Percentiles rank a stretch among this genome's conserved stretches.
Evolutionary conservation across 805 yeast genomes (phyloP).

Genomic region (Barnettozyma californica): DNA sequence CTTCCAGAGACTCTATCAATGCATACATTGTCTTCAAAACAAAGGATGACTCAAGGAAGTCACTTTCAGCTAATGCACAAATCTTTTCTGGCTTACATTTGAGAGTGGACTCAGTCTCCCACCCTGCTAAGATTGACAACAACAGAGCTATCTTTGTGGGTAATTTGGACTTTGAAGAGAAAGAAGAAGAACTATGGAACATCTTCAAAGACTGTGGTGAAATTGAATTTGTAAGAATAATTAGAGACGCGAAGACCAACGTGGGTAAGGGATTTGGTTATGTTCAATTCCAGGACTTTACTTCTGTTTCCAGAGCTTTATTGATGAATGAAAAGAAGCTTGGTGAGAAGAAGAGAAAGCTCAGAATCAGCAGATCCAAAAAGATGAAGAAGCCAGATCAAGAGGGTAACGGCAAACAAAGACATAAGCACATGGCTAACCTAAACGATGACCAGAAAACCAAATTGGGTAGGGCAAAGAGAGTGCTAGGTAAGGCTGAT

Average conservation of each 20-base stretch:
- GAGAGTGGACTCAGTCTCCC: constrained; percentile 89
- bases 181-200: constrained; percentile 84
- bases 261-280: constrained; percentile 97
- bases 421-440: constrained; percentile 22
- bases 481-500: constrained; percentile 75
- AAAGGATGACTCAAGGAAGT: constrained; percentile 39
- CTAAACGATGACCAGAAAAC: constrained; percentile 68
- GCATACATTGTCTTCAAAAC: constrained; percentile 79
- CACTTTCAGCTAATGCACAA: constrained; percentile 54
- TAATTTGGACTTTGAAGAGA: constrained; percentile 86
- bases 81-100: constrained; percentile 70
- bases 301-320: constrained; percentile 76
- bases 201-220: constrained; percentile 66
- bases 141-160: constrained; percentile 88
- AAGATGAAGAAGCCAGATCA: constrained; percentile 18
- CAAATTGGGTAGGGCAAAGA: constrained; percentile 72
- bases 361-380: constrained; percentile 74
- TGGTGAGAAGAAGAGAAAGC: constrained; percentile 44
- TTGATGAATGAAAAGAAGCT: constrained; percentile 66
- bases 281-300: constrained; percentile 76
- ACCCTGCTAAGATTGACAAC: constrained; percentile 82
- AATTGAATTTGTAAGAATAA: constrained; percentile 83
- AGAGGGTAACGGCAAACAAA: constrained; percentile 8
- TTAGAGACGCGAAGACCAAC: constrained; percentile 90
- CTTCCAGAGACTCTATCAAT: constrained; percentile 74